Percentiles rank a stretch among this genome's conserved stretches.
phyloP scores from a whole-genome alignment of 495 filamentous ascomycete genomes.

The Neurospora tetraspora region DNA sequence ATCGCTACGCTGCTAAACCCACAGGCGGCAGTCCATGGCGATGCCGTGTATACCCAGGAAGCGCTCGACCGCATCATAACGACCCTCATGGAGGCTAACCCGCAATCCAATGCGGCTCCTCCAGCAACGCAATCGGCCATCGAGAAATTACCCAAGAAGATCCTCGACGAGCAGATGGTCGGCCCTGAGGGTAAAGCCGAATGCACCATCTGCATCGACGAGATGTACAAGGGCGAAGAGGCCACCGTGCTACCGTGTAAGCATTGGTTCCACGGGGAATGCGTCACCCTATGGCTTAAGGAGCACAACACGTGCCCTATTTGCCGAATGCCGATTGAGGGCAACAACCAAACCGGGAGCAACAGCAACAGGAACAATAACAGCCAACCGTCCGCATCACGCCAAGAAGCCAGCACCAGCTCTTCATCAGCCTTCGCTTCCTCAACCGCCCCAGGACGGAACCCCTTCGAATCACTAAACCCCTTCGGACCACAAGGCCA shows the following conservation, averaged over 20 bases:
- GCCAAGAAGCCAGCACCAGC: background rate
- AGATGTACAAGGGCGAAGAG: slow-evolving; percentile 62
- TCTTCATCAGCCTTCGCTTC: background rate
- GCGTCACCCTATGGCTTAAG: slow-evolving; percentile 68
- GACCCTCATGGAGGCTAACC: slow-evolving; percentile 73
- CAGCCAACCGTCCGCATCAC: background rate
- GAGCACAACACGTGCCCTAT: slow-evolving; percentile 90
- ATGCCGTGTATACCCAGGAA: slow-evolving; percentile 88
- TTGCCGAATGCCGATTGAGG: slow-evolving; percentile 66
- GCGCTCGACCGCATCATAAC: slow-evolving; percentile 83
- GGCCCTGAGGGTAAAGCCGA: slow-evolving; percentile 53
- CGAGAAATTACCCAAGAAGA: slow-evolving; percentile 57
- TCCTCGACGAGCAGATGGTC: slow-evolving; percentile 55
- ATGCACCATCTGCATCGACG: slow-evolving; percentile 91
- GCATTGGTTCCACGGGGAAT: slow-evolving; percentile 83
- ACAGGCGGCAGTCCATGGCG: slow-evolving; percentile 49
- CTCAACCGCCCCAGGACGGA: background rate
- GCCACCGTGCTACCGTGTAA: slow-evolving; percentile 74
- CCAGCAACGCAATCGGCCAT: slow-evolving; percentile 73
- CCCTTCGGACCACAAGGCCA: background rate
- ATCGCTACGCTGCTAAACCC: slow-evolving; percentile 49
- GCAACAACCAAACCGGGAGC: background rate
- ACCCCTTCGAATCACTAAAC: background rate
- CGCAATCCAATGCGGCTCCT: slow-evolving; percentile 65
- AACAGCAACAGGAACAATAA: slow-evolving; percentile 1